These are phyloP conservation scores for Russula vinacea DNA, from an alignment of 768 basidiomycete species.

Conservation along the genomic window DNA sequence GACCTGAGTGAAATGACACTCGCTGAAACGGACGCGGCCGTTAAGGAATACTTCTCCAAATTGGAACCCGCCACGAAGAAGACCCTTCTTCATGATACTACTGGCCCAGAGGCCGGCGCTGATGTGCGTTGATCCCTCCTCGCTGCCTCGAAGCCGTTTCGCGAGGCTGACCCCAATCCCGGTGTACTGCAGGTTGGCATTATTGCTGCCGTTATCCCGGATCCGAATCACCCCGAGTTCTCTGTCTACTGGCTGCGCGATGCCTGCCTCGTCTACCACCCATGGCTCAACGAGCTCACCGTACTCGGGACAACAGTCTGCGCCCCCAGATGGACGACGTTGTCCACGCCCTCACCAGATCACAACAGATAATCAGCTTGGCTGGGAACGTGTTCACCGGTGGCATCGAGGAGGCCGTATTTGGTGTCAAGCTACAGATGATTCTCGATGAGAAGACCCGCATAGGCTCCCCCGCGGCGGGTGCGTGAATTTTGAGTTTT, in stretches of 20 bases:
- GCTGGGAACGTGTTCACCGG: slow-evolving; percentile 27
- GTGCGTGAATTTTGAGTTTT: neutral
- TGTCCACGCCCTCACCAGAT: slow-evolving; percentile 17
- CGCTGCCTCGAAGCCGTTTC: neutral
- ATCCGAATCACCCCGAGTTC: slow-evolving; percentile 22
- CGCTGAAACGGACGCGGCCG: slow-evolving; percentile 9
- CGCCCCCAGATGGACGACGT: slow-evolving; percentile 21
- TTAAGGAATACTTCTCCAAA: slow-evolving; percentile 20
- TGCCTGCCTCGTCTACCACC: slow-evolving; percentile 21
- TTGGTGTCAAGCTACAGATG: slow-evolving; percentile 13
- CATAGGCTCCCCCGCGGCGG: slow-evolving; percentile 25
- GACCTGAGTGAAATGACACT: slow-evolving; percentile 15
- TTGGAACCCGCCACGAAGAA: slow-evolving; percentile 9
- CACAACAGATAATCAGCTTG: slow-evolving; percentile 21
- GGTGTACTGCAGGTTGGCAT: slow-evolving; percentile 21
- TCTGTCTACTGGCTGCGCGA: slow-evolving; percentile 26
- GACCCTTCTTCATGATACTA: slow-evolving; percentile 19
- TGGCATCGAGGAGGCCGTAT: slow-evolving; percentile 21
- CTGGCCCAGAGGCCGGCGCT: slow-evolving; percentile 25
- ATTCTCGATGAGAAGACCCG: slow-evolving; percentile 15
- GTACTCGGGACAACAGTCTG: slow-evolving; percentile 17
- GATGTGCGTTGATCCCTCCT: slow-evolving; percentile 11
- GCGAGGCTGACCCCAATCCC: neutral
- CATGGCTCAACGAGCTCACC: slow-evolving; percentile 27
- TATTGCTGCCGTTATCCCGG: slow-evolving; percentile 16